Evolutionary conservation across 306 rosid species (phyloP).

Genomic region (Inga oerstediana): DNA sequence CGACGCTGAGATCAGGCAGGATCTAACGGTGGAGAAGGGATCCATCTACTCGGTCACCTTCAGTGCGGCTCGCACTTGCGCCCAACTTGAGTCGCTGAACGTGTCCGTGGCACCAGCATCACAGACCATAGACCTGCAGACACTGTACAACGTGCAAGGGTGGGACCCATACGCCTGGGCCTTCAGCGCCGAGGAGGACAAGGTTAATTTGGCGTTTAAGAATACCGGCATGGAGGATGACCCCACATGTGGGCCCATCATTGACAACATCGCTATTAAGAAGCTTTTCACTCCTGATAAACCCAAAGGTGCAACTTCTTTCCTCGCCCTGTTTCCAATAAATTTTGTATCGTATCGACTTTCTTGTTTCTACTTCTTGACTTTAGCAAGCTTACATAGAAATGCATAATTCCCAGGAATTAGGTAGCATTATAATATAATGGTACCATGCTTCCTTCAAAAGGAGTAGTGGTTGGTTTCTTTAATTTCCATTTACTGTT

Average conservation of each 20-base stretch:
- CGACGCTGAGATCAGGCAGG: slow-evolving; percentile 92
- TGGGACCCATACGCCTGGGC: slow-evolving; percentile 97
- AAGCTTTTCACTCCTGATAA: slow-evolving; percentile 79
- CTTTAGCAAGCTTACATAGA: not conserved
- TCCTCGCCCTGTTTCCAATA: not conserved
- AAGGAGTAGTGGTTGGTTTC: not conserved
- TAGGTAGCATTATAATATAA: not conserved
- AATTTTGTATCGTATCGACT: not conserved
- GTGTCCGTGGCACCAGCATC: slow-evolving; percentile 83
- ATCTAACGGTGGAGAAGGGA: slow-evolving; percentile 73
- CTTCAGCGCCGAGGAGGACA: slow-evolving; percentile 61
- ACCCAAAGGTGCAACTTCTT: slow-evolving; percentile 61
- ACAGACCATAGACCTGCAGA: slow-evolving; percentile 90
- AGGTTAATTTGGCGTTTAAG: slow-evolving; percentile 58
- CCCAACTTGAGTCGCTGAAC: slow-evolving; percentile 82
- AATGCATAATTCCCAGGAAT: not conserved
- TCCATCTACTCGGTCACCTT: slow-evolving; percentile 78
- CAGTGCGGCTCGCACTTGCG: slow-evolving; percentile 98
- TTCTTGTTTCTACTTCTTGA: not conserved
- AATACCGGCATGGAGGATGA: slow-evolving; percentile 99
- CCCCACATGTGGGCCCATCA: slow-evolving; percentile 98
- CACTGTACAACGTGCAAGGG: slow-evolving; percentile 86
- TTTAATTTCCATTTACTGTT: not conserved
- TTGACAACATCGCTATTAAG: slow-evolving; percentile 84
- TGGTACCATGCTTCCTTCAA: not conserved